A percentile compares a stretch with the other conserved stretches of the same genome.
These are phyloP conservation scores for Nepenthes gracilis DNA, from an alignment of 148 eudicot genomes.

Conservation along the genomic window DNA sequence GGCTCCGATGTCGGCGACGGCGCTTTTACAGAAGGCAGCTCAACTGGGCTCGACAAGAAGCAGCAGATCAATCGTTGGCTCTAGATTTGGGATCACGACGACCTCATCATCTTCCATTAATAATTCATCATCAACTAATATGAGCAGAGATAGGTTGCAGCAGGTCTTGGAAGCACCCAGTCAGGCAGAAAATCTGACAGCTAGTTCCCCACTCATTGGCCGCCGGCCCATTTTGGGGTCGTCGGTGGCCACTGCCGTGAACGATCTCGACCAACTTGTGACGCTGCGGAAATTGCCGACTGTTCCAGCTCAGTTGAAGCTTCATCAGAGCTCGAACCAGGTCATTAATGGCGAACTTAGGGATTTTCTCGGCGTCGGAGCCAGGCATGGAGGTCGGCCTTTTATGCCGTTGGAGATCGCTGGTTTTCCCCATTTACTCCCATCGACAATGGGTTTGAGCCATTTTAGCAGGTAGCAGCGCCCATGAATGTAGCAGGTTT, in stretches of 20 bases:
- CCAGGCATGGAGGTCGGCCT: background rate
- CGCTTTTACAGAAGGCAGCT: background rate
- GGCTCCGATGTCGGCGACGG: background rate
- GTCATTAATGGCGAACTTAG: background rate
- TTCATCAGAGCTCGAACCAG: background rate
- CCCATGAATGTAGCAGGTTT: too few relatives aligned
- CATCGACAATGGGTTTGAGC: background rate
- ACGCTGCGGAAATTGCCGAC: background rate
- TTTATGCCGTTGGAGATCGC: background rate
- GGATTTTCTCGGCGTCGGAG: background rate
- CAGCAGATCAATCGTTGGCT: background rate
- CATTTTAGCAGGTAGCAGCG: background rate
- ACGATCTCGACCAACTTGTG: background rate
- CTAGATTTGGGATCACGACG: background rate
- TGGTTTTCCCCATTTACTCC: background rate
- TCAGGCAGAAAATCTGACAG: background rate
- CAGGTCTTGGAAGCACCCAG: background rate
- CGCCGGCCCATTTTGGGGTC: too few relatives aligned
- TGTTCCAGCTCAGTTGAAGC: too few relatives aligned
- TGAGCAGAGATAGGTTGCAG: background rate
- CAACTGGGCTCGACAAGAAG: background rate
- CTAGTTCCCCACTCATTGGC: too few relatives aligned
- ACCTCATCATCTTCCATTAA: background rate
- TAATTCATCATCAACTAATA: background rate
- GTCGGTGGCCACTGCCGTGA: background rate